Evolutionary conservation across 1,284 basidiomycete genomes (phyloP), one percentile per base, ranked within the genome.

Genomic region (Xerocomus cyaneibrunnescens): DNA sequence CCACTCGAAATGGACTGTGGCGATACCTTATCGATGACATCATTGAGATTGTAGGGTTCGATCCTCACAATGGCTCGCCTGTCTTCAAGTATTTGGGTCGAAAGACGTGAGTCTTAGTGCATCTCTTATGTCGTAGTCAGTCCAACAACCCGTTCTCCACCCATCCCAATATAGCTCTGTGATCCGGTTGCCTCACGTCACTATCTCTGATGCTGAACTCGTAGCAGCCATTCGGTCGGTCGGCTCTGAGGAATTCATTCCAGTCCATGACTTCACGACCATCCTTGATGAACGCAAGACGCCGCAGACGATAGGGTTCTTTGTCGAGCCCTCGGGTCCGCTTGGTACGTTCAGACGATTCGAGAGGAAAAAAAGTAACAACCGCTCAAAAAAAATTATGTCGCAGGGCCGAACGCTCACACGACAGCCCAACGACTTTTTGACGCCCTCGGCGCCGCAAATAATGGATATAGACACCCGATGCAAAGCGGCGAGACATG

Each of bases 1-100:
- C 61, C 9, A 63, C 59, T 9, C 51, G 51, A 47, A 48, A 55
- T 10, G 60, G 57, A 8, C 23, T 57, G 23, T 61, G 60, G 60
- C 32, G 60, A 30, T 61, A 61, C 35, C 42, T 50, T 6, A 19
- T 62, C 13, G 60, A 52, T 27, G 60, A 59, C 22, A 41, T 62
- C 27, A 43, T 62, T 8, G 45, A 56, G 21, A 44, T 62, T 5
- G 7, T 55, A 2, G 60, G 60, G 5, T 62, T 61, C 32, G 52
- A 45, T 23, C 49, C 49, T n/a, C 39, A 43, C n/a, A 51, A 51
- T 17, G 55, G 56, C 27, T 43, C 48, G 1, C 52, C 57, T 1
- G 19, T 61, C 27, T 48, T 61, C 42, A 52, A 40, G 31, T 55
- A 48, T 21, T 6, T 50, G 9, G 55, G 57, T 22, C 48, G 60